Base-by-base conservation (phyloP, 2,329 filamentous ascomycete genomes). In the Apiospora koreana region DNA sequence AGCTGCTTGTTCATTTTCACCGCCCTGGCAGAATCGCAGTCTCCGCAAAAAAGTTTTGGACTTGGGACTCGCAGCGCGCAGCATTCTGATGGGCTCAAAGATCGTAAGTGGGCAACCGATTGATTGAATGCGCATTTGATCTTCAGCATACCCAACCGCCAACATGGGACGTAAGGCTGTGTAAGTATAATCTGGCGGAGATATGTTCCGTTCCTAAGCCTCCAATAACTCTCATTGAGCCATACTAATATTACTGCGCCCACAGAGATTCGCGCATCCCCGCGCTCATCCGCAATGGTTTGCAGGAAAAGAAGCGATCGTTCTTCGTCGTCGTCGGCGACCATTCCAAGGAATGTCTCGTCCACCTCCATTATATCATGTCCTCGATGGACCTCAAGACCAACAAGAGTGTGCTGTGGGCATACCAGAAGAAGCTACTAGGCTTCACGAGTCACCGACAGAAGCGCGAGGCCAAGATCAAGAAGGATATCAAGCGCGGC, bases 311-410 rank as follows among this genome's bases (percentile, higher is more conserved):
- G 89, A 98, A 98, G 86, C 90, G 96, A 81, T 97, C 93, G 84
- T 98, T 99, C 86, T 97, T 99, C 82, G 94, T 99, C 70, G 91
- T 99, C 31, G 95, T 99, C 64, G 96, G 96, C 78, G 94, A 99
- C 81, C 90, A 91, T 71, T 91, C 94, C 75, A 99, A 99, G 82
- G 96, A 99, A 86, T 94, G 95, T 76, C 98, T 99, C 79, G 95
- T 98, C 75, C 91, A 98, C 79, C 87, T 95, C 2, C 68, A 71
- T 67, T 67, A 67, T 65, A 97, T 99, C 78, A 93, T 98, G 86
- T 92, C 95, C 67, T 93, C 90, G 76, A 91, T 93, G 79, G 94
- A 97, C 80, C 89, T 98, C 74, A 97, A 97, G 83, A 91, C 97
- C 81, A 97, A 96, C 85, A 98, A 98, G 82, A 96, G 93, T 16